Evolutionary conservation across 352 stramenopile species (phyloP).

Genomic region (Phytophthora pinifolia): DNA sequence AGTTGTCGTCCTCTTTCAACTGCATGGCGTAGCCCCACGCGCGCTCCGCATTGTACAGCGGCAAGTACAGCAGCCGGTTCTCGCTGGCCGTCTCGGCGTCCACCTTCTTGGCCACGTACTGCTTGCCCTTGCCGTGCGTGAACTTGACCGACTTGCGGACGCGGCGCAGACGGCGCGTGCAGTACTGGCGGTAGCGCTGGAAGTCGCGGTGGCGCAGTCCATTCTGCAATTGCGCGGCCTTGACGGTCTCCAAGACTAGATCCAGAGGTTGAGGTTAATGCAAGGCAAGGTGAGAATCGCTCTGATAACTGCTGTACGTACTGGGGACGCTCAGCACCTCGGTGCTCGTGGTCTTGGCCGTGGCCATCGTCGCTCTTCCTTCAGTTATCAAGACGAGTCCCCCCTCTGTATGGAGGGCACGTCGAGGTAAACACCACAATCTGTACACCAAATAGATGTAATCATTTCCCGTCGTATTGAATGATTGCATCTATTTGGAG

Average conservation of each 20-base stretch:
- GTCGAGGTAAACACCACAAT: not conserved
- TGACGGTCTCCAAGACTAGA: conserved; percentile 85
- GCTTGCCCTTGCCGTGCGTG: conserved; percentile 85
- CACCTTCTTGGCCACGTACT: conserved; percentile 84
- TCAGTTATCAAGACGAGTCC: conserved; percentile 17
- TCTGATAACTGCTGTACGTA: conserved; percentile 20
- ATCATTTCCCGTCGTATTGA: not conserved
- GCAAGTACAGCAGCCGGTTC: conserved; percentile 78
- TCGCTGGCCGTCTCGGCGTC: conserved; percentile 75
- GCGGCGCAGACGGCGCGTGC: conserved; percentile 78
- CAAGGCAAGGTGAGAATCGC: no score
- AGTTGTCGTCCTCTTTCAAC: conserved; percentile 88
- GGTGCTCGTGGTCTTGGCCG: conserved; percentile 23
- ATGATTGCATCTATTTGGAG: conserved; percentile 12
- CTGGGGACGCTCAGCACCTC: conserved; percentile 55
- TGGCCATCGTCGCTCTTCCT: conserved; percentile 30
- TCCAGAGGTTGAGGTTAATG: not conserved
- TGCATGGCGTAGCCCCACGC: conserved; percentile 92
- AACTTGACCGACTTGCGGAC: conserved; percentile 90
- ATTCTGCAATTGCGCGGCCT: conserved; percentile 89
- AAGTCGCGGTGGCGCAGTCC: conserved; percentile 90
- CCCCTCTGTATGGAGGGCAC: not conserved
- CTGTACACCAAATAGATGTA: not conserved
- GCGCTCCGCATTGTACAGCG: conserved; percentile 90
- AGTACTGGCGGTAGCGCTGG: conserved; percentile 92